phyloP scores from a whole-genome alignment of 768 basidiomycete genomes.

The Suillus bovinus region DNA sequence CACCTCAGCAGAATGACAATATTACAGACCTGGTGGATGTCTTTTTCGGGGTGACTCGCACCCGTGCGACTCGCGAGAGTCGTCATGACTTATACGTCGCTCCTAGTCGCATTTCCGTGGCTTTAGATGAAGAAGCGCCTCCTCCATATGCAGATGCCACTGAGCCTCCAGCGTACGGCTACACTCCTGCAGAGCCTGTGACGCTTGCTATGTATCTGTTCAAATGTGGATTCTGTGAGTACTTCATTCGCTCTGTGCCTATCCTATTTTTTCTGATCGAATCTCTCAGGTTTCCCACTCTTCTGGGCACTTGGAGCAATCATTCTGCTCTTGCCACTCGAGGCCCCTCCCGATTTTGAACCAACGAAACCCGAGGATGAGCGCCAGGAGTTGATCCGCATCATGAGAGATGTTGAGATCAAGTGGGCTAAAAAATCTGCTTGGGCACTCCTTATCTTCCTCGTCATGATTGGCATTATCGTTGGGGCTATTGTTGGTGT shows the following conservation, averaged over 20 bases:
- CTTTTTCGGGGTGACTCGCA: slow-evolving; percentile 30
- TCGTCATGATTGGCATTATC: slow-evolving; percentile 9
- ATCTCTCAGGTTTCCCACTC: slow-evolving; percentile 44
- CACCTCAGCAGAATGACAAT: slow-evolving; percentile 1
- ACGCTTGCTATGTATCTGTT: slow-evolving; percentile 51
- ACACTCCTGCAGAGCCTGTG: slow-evolving; percentile 34
- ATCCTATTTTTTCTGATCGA: neutral
- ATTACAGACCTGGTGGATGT: slow-evolving; percentile 22
- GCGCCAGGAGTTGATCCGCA: slow-evolving; percentile 30
- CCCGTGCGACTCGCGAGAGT: slow-evolving; percentile 30
- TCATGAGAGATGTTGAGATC: slow-evolving; percentile 37
- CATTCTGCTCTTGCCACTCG: slow-evolving; percentile 43
- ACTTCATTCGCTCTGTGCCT: neutral
- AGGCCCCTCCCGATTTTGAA: slow-evolving; percentile 30
- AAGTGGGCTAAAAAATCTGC: slow-evolving; percentile 44
- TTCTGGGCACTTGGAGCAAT: slow-evolving; percentile 46
- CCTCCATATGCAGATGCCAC: slow-evolving; percentile 31
- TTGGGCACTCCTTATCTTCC: slow-evolving; percentile 14
- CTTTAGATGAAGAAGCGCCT: slow-evolving; percentile 20
- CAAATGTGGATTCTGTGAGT: slow-evolving; percentile 51
- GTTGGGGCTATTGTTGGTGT: slow-evolving; percentile 10
- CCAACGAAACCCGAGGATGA: slow-evolving; percentile 38
- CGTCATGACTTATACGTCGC: slow-evolving; percentile 29
- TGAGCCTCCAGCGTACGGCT: slow-evolving; percentile 36
- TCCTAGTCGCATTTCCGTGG: slow-evolving; percentile 1